These are phyloP conservation scores for Protomyces inouyei DNA, from an alignment of 1,139 yeast genomes.

Conservation along the genomic window DNA sequence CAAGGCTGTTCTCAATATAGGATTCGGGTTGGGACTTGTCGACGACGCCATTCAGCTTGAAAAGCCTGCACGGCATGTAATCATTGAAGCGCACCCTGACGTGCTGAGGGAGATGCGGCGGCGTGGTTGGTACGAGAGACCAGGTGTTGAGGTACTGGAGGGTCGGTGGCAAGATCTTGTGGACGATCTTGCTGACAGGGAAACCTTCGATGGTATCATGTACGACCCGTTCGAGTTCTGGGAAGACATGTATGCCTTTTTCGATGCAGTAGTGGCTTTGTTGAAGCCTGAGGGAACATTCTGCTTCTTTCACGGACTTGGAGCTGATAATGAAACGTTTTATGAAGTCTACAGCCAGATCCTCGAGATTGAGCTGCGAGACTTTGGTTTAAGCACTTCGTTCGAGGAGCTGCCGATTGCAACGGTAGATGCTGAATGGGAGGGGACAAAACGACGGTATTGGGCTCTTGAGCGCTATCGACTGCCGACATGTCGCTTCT, in stretches of 20 bases:
- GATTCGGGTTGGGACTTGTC: conserved; percentile 96
- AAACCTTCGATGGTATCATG: conserved; percentile 82
- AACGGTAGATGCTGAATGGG: conserved; percentile 49
- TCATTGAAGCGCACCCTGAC: conserved; percentile 93
- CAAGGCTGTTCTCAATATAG: conserved; percentile 63
- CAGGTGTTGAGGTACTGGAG: conserved; percentile 65
- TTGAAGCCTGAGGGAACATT: conserved; percentile 75
- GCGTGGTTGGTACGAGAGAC: conserved; percentile 82
- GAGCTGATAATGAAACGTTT: conserved; percentile 86
- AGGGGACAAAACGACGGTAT: conserved; percentile 63
- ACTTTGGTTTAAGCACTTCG: conserved; percentile 65
- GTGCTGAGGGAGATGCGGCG: conserved; percentile 61
- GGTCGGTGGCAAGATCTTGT: conserved; percentile 90
- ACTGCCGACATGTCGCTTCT: conserved; percentile 28
- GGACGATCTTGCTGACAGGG: conserved; percentile 56
- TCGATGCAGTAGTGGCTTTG: conserved; percentile 75
- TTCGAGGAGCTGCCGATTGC: conserved; percentile 43
- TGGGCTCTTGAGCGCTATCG: conserved; percentile 46
- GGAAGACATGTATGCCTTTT: conserved; percentile 78
- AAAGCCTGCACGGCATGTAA: conserved; percentile 68
- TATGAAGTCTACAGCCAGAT: conserved; percentile 84
- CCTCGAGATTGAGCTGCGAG: conserved; percentile 71
- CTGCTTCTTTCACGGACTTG: conserved; percentile 89
- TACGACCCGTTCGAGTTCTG: conserved; percentile 90
- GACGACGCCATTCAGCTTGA: conserved; percentile 66